Percentiles rank a stretch among this genome's conserved stretches.
phyloP scores from a whole-genome alignment of 2,329 filamentous ascomycete genomes.

The Talaromyces sp. region DNA sequence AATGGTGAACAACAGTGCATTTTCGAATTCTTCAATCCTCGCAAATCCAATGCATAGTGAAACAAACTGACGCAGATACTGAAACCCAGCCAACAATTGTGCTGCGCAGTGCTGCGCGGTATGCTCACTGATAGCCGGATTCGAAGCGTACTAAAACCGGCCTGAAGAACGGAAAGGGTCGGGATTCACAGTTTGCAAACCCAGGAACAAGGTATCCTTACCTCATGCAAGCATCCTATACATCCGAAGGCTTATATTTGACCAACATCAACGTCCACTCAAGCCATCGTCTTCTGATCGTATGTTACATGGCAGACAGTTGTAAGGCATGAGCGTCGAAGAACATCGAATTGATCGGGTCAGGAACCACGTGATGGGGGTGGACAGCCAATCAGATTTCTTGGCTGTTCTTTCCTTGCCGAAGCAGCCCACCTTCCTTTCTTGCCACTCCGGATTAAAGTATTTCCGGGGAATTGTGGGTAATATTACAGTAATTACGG shows the following conservation, averaged over 20 bases:
- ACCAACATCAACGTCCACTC: neutral
- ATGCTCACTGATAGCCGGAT: neutral
- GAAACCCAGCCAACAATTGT: neutral
- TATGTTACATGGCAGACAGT: neutral
- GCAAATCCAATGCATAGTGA: neutral
- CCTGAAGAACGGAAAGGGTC: neutral
- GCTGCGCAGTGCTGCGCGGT: neutral
- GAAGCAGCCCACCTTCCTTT: conserved; percentile 1
- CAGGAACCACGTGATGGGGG: conserved; percentile 7
- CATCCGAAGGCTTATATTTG: neutral
- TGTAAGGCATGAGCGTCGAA: neutral
- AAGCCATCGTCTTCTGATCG: neutral
- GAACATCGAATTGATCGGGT: conserved; percentile 5
- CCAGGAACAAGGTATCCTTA: neutral
- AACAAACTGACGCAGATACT: neutral
- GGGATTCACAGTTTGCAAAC: neutral
- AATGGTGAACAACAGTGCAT: neutral
- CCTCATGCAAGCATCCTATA: neutral
- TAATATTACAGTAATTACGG: neutral
- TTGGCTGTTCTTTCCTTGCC: neutral
- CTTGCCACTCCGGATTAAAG: neutral
- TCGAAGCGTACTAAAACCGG: neutral
- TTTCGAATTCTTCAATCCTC: neutral
- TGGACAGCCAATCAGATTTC: neutral
- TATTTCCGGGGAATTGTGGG: neutral